Evolutionary conservation across 176 grass and related monocot genomes (phyloP).

Genomic region (Cymbopogon citratus): DNA sequence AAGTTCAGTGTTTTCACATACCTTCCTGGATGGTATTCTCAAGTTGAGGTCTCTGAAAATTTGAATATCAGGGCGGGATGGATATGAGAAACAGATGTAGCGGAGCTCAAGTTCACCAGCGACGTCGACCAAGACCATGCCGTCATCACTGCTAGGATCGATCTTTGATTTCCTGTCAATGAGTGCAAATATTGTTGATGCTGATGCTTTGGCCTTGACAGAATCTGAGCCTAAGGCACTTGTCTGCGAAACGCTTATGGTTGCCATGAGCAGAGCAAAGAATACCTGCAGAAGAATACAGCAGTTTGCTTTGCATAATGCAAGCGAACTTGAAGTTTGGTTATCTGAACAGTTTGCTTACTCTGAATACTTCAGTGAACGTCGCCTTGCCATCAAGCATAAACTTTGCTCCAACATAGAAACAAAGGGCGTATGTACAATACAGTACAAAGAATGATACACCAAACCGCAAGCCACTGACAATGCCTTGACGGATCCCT

Average conservation of each 20-base stretch:
- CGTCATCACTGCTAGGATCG: conserved; percentile 27
- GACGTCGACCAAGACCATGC: conserved; percentile 27
- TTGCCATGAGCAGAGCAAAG: conserved; percentile 45
- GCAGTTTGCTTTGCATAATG: background rate
- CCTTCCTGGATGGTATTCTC: no score
- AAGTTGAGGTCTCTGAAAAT: no score
- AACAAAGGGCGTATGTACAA: conserved; percentile 46
- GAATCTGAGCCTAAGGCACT: conserved; percentile 41
- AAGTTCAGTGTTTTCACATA: no score
- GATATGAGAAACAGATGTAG: conserved; percentile 43
- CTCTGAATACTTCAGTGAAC: conserved; percentile 51
- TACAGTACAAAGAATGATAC: conserved; percentile 44
- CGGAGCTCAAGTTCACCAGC: conserved; percentile 44
- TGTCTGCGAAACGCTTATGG: conserved; percentile 39
- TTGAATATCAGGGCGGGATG: no score
- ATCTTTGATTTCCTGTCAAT: conserved; percentile 48
- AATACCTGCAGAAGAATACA: conserved; percentile 31
- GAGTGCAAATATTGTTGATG: conserved; percentile 49
- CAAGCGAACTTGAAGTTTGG: background rate
- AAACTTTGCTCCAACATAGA: conserved; percentile 46
- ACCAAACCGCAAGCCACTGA: conserved; percentile 48
- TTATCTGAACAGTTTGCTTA: background rate
- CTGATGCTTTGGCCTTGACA: conserved; percentile 35
- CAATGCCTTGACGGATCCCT: conserved; percentile 47
- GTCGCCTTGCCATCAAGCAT: conserved; percentile 38